Conservation (phyloP, 345 rosid species). For the Citrus hindsii region DNA sequence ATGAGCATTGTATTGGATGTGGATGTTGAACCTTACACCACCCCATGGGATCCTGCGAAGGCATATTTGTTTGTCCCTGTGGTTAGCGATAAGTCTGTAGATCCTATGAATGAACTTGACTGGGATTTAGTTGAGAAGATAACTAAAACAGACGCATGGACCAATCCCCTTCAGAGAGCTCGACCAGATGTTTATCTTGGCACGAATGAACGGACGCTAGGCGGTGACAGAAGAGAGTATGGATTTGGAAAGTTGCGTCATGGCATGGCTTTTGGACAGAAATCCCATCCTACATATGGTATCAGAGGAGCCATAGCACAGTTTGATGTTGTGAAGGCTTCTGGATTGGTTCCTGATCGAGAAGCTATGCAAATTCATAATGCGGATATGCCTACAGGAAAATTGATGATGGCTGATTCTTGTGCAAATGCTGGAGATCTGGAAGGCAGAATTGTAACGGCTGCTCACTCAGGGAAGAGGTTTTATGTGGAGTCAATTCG, state of each 20-base stretch:
- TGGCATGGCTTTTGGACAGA: conserved; percentile 81
- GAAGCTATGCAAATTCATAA: conserved; percentile 41
- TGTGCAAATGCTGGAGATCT: conserved; percentile 49
- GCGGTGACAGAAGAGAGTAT: conserved; percentile 98
- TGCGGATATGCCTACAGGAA: conserved; percentile 41
- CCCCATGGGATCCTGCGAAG: conserved; percentile 99
- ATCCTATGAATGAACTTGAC: conserved; percentile 74
- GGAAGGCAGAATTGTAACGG: conserved; percentile 84
- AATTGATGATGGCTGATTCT: conserved; percentile 87
- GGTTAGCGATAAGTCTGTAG: conserved; percentile 60
- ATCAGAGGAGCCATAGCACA: conserved; percentile 97
- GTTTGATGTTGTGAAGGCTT: conserved; percentile 88
- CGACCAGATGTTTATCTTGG: conserved; percentile 98
- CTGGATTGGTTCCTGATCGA: conserved; percentile 76
- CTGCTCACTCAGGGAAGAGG: conserved; percentile 99
- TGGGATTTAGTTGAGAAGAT: conserved; percentile 77
- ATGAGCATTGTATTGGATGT: conserved; percentile 99
- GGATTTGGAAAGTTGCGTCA: conserved; percentile 95
- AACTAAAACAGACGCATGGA: conserved; percentile 65
- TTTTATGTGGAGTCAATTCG: conserved; percentile 90
- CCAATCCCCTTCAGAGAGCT: conserved; percentile 96
- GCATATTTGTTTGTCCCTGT: conserved; percentile 96
- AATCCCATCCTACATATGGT: conserved; percentile 96
- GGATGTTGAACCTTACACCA: conserved; percentile 98
- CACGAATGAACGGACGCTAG: conserved; percentile 95